phyloP scores from a whole-genome alignment of 2,329 filamentous ascomycete species.

The Trichoderma asperellum region DNA sequence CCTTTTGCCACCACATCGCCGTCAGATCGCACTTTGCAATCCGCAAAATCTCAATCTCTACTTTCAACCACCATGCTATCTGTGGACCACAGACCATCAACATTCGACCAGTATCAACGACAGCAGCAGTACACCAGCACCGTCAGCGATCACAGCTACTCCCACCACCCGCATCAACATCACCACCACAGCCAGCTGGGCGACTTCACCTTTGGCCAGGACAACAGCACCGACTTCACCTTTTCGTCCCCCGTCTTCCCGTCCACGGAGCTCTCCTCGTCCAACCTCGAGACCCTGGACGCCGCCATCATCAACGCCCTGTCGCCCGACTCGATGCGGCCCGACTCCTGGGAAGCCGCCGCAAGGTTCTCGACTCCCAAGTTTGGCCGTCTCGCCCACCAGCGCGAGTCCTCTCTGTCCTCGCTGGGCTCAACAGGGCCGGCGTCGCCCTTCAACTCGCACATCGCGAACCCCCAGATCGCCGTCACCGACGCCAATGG shows the following conservation, averaged over 20 bases:
- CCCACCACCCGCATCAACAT: constrained; percentile 28
- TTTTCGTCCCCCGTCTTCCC: constrained; percentile 23
- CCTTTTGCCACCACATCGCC: constrained; percentile 30
- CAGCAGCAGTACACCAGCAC: constrained; percentile 39
- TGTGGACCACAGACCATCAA: constrained; percentile 35
- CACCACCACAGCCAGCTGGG: too few species aligned
- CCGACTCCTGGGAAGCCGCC: constrained; percentile 47
- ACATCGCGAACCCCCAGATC: constrained; percentile 62
- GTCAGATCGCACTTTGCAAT: constrained; percentile 30
- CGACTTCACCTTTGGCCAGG: constrained; percentile 31
- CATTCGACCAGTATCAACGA: constrained; percentile 25
- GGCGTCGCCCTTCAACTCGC: constrained; percentile 60
- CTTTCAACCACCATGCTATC: constrained; percentile 39
- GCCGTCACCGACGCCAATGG: constrained; percentile 54
- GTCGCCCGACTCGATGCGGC: constrained; percentile 45
- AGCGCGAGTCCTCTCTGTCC: constrained; percentile 64
- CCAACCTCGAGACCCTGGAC: constrained; percentile 33
- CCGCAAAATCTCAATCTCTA: constrained; percentile 16
- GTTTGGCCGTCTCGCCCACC: constrained; percentile 51
- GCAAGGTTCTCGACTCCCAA: constrained; percentile 45
- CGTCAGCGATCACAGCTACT: constrained; percentile 31
- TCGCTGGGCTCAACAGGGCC: constrained; percentile 65
- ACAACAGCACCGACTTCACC: constrained; percentile 10
- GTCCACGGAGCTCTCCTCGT: constrained; percentile 31
- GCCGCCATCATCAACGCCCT: constrained; percentile 35